Percentiles rank a stretch among this genome's conserved stretches.
Evolutionary conservation across 495 filamentous ascomycete genomes (phyloP).

Genomic region (Filosporella fistucella): DNA sequence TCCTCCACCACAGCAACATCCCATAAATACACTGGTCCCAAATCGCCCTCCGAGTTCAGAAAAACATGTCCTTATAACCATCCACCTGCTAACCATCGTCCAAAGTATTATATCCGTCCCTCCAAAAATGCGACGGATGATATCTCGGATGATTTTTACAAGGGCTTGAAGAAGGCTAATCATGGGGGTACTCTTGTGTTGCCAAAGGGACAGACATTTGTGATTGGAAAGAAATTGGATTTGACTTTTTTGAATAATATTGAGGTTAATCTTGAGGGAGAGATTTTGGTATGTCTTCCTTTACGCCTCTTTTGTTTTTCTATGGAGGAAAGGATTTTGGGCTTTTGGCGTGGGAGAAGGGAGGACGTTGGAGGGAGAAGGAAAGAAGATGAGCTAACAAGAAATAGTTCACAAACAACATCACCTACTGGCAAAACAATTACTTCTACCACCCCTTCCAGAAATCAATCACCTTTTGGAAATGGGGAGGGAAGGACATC

Average conservation of each 20-base stretch:
- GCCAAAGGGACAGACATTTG: conserved; percentile 44
- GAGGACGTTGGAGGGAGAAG: too few species aligned
- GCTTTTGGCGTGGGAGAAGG: too few species aligned
- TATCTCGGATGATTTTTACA: conserved; percentile 46
- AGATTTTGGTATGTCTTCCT: conserved; percentile 29
- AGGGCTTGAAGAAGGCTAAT: conserved; percentile 47
- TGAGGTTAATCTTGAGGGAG: conserved; percentile 52
- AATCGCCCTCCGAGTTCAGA: conserved; percentile 4
- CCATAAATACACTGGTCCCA: conserved; percentile 3
- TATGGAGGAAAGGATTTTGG: too few species aligned
- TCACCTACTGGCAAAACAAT: conserved; percentile 53
- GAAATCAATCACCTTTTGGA: conserved; percentile 57
- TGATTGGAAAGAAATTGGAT: conserved; percentile 53
- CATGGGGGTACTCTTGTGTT: conserved; percentile 47
- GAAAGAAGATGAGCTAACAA: neutral
- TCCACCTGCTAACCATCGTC: conserved; percentile 30
- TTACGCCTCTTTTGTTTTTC: too few species aligned
- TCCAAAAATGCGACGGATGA: conserved; percentile 50
- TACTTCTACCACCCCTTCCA: conserved; percentile 54
- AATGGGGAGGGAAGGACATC: conserved; percentile 43
- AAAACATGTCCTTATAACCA: conserved; percentile 3
- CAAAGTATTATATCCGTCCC: conserved; percentile 42
- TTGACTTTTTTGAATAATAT: conserved; percentile 51
- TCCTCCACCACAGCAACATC: neutral
- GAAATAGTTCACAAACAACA: conserved; percentile 53